These are phyloP conservation scores for Pestalotiopsis sp. DNA, from an alignment of 2,329 filamentous ascomycete species.

Conservation along the genomic window DNA sequence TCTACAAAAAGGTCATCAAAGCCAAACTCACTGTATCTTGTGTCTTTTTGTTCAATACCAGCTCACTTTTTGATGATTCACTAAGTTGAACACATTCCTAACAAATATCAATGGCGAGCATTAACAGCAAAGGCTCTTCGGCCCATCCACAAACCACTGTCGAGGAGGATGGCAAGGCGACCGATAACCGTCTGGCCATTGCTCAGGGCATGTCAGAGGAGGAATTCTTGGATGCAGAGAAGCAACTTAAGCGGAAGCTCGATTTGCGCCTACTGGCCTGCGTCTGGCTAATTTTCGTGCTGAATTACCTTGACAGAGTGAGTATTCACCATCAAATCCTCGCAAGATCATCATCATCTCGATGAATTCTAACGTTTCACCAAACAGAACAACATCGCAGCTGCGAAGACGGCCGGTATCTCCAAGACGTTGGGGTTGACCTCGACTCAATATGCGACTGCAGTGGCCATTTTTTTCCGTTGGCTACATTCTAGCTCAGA, in stretches of 20 bases:
- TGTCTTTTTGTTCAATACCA: background rate
- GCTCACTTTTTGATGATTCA: background rate
- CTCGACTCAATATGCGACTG: constrained; percentile 37
- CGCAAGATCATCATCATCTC: background rate
- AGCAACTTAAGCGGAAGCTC: background rate
- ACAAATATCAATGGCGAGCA: background rate
- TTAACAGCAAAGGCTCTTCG: background rate
- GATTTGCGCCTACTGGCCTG: background rate
- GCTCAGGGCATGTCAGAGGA: background rate
- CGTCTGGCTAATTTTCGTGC: background rate
- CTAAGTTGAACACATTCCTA: background rate
- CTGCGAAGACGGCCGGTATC: background rate
- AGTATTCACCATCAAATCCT: background rate
- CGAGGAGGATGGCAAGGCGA: background rate
- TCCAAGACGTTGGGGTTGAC: constrained; percentile 10
- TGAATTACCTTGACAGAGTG: background rate
- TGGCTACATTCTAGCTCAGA: constrained; percentile 16
- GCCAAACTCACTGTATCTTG: background rate
- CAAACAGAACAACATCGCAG: constrained; percentile 38
- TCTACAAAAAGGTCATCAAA: background rate
- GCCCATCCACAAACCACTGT: background rate
- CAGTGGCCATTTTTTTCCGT: constrained; percentile 30
- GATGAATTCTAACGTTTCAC: background rate
- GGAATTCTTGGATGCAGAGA: background rate
- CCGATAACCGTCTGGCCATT: background rate